Evolutionary conservation across 306 rosid genomes (phyloP), one percentile per base, ranked within the genome.

Genomic region (Medicago lupulina): DNA sequence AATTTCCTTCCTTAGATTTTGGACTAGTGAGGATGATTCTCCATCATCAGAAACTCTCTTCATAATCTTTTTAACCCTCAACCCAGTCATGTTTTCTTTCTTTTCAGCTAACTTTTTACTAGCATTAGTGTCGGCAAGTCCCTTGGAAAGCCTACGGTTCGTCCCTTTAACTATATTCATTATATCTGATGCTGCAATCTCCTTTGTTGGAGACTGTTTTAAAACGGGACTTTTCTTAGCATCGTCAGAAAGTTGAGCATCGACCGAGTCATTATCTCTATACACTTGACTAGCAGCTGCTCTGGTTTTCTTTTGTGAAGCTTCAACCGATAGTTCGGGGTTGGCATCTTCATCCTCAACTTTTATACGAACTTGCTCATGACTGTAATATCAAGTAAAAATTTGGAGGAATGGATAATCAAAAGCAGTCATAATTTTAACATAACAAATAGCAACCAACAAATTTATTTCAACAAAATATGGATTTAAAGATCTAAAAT

Each of bases 21-120:
- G 92, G 77, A 95, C 99, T 19, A 85, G 75, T 76, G 83, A 39
- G 34, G 96, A 89, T 79, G 93, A 89, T 71, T 92, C 97, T 79
- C 89, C 89, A 77, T 89, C 86, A 81, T 84, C 89, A 40, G 89
- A 70, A 78, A 75, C 87, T 85, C 97, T 89, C 89, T 91, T 92
- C 97, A 95, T 89, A 84, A 95, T 92, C 90, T 95, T 95, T 78
- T 95, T 95, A 15, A 95, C 97, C 83, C 97, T 91, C 84, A 95
- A 85, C 36, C 97, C 95, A 76, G 86, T 87, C 84, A 79, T 53
- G 63, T 74, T 86, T 79, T 88, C 96, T 34, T 68, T 78, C 74
- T 80, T 87, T 82, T 80, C 82, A 66, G 87, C 78, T 51, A 80
- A 82, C 77, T 85, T 80, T 36, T 55, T 67, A 79, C 18, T 76